Evolutionary conservation across 78 protist genomes (phyloP), one percentile per base, ranked within the genome.

Genomic region (Capsaspora owczarzaki): DNA sequence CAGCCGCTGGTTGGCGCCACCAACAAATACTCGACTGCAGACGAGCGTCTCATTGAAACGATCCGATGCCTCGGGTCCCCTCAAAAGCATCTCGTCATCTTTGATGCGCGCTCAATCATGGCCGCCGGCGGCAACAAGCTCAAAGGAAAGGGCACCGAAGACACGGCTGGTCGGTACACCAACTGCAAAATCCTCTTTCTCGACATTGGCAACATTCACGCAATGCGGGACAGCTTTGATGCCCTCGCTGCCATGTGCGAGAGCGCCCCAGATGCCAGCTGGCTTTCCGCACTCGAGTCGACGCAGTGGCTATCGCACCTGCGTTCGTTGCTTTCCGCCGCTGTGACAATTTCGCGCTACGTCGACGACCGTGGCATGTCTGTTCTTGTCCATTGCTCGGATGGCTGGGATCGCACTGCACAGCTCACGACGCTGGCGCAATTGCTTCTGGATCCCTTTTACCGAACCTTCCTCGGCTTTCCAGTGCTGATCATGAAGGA

Each of bases 371-470:
- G 8, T 25, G 79, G 80, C 4, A 31, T 0, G 51, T 70, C 70
- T 1, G 69, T 56, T 0, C 41, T 89, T 40, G 85, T 87, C 1
- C 92, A 89, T 79, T 89, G 92, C 61, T 42, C 91, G 20, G 98
- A 97, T 77, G 99, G 99, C 4, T 96, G 98, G 98, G 99, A 96
- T 81, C 84, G 99, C 74, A 96, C 99, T 1, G 56, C 98, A 53
- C 94, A 91, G 82, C 38, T 82, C 47, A 72, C 66, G 8, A n/a
- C 95, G 25, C 75, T 93, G 22, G 77, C 96, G 16, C 38, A 81
- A 72, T 74, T 96, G 23, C 8, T 87, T 27, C 82, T 93, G 31
- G 98, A 96, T 61, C 89, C 96, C 12, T 92, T 82, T 84, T 94
- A 87, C 61, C 93, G 98, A 61, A 96, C 97, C 22, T 29, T 92